phyloP scores from a whole-genome alignment of 306 rosid species.

The Dalbergia cochinchinensis region DNA sequence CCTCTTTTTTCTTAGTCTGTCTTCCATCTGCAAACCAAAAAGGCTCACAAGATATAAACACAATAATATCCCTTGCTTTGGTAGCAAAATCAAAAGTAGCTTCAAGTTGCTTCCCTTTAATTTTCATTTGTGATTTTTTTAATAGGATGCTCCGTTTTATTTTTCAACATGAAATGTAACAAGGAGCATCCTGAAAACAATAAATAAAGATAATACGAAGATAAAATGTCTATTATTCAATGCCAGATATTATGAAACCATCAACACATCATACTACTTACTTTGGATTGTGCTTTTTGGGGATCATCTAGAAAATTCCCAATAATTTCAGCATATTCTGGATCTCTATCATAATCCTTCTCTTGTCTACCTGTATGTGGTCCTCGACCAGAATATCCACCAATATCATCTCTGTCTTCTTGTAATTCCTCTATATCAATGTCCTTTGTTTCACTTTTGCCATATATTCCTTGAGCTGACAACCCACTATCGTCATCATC shows the following conservation, averaged over 20 bases:
- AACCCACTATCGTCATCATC: slow-evolving; percentile 48
- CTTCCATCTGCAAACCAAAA: slow-evolving; percentile 77
- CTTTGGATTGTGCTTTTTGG: slow-evolving; percentile 75
- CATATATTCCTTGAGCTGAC: slow-evolving; percentile 40
- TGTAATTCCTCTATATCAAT: slow-evolving; percentile 44
- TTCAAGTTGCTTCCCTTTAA: slow-evolving; percentile 16
- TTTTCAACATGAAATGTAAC: slow-evolving; percentile 23
- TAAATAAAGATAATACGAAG: slow-evolving; percentile 20
- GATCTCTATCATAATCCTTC: slow-evolving; percentile 77
- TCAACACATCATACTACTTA: slow-evolving; percentile 46
- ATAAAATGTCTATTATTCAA: slow-evolving; percentile 8
- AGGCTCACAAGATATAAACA: slow-evolving; percentile 27
- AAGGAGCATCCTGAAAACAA: slow-evolving; percentile 29
- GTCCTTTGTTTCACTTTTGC: slow-evolving; percentile 56
- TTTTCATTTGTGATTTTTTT: slow-evolving; percentile 4
- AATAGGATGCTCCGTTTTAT: not conserved
- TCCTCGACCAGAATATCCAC: slow-evolving; percentile 50
- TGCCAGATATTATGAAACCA: not conserved
- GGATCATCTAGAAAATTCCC: slow-evolving; percentile 79
- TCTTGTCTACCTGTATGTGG: slow-evolving; percentile 58
- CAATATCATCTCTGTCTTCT: slow-evolving; percentile 41
- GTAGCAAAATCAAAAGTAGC: slow-evolving; percentile 31
- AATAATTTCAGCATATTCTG: slow-evolving; percentile 84
- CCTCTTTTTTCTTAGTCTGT: slow-evolving; percentile 86
- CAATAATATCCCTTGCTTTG: not conserved